Percentiles rank a stretch among this genome's conserved stretches.
Evolutionary conservation across 306 rosid genomes (phyloP).

Genomic region (Casuarina glauca): DNA sequence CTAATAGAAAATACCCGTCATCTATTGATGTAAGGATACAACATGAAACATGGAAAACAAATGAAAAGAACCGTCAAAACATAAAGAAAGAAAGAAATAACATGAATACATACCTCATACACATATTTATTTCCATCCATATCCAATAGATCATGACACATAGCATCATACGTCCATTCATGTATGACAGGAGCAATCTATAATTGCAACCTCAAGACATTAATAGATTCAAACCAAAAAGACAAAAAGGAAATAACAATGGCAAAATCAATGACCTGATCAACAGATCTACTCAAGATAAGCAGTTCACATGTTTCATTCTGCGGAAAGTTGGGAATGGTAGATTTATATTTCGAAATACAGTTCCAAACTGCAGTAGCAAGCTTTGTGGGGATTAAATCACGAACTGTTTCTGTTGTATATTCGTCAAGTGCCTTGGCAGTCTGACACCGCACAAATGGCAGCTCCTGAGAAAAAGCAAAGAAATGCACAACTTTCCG

Average conservation of each 20-base stretch:
- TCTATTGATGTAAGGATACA: slow-evolving; percentile 13
- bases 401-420: slow-evolving; percentile 39
- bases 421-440: slow-evolving; percentile 57
- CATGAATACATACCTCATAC: slow-evolving; percentile 59
- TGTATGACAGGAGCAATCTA: slow-evolving; percentile 97
- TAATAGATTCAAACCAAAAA: slow-evolving; percentile 21
- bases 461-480: slow-evolving; percentile 62
- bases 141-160: slow-evolving; percentile 82
- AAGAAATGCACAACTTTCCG: neutral
- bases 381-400: slow-evolving; percentile 68
- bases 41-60: slow-evolving; percentile 3
- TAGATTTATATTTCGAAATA: slow-evolving; percentile 70
- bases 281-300: slow-evolving; percentile 86
- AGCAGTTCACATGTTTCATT: slow-evolving; percentile 86
- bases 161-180: slow-evolving; percentile 99
- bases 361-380: slow-evolving; percentile 74
- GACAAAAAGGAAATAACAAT: slow-evolving; percentile 18
- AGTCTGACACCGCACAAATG: slow-evolving; percentile 62
- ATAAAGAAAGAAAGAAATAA: slow-evolving; percentile 12
- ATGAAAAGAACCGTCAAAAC: neutral
- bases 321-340: slow-evolving; percentile 79
- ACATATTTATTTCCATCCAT: slow-evolving; percentile 84
- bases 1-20: slow-evolving; percentile 38
- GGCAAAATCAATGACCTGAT: slow-evolving; percentile 62
- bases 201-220: slow-evolving; percentile 22